Conservation (phyloP, 1,284 basidiomycete species). For the Flammula alnicola region DNA sequence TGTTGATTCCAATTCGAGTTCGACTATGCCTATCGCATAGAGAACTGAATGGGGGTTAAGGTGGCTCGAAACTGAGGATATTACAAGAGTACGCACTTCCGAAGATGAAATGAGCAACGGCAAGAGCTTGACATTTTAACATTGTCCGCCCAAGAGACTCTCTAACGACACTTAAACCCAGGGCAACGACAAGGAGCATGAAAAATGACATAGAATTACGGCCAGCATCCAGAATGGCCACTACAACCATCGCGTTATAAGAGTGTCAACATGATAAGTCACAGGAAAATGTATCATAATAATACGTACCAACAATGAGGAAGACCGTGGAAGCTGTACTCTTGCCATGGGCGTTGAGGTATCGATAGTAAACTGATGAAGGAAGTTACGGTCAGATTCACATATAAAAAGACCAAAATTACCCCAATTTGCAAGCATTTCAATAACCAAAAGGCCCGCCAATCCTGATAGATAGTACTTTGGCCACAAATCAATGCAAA, state of each 20-base stretch:
- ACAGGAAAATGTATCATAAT: too few relatives aligned
- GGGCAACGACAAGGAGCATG: slow-evolving; percentile 89
- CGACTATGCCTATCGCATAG: slow-evolving; percentile 91
- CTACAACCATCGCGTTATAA: slow-evolving; percentile 39
- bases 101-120: slow-evolving; percentile 89
- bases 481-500: slow-evolving; percentile 18
- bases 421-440: slow-evolving; percentile 93
- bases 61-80: too few relatives aligned
- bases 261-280: too few relatives aligned
- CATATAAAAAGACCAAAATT: slow-evolving; percentile 26
- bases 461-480: slow-evolving; percentile 95
- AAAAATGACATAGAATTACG: slow-evolving; percentile 96
- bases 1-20: slow-evolving; percentile 89
- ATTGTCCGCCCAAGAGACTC: slow-evolving; percentile 82
- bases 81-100: slow-evolving; percentile 62
- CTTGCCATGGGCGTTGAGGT: slow-evolving; percentile 87
- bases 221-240: slow-evolving; percentile 91
- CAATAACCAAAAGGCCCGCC: slow-evolving; percentile 87
- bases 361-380: slow-evolving; percentile 77
- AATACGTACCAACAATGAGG: slow-evolving; percentile 76
- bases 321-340: slow-evolving; percentile 79
- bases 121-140: slow-evolving; percentile 78
- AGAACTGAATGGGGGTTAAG: slow-evolving; percentile 66
- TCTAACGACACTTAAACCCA: slow-evolving; percentile 85
- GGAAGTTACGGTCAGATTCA: slow-evolving; percentile 1